A percentile compares a stretch with the other conserved stretches of the same genome.
phyloP scores from a whole-genome alignment of 148 eudicot species.

The Tetragonia tetragonoides region DNA sequence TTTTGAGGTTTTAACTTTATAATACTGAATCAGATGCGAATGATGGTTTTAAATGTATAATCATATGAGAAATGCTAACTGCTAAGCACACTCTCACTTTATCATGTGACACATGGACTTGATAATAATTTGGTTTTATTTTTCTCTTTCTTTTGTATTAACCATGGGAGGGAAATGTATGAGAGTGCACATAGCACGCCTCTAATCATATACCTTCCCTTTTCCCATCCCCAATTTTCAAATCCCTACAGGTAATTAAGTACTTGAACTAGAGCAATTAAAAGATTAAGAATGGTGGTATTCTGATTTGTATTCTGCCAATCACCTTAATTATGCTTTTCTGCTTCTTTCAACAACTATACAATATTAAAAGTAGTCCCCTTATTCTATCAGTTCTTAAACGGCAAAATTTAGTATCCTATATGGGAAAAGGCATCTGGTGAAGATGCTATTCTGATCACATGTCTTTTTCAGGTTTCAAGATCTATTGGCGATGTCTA shows the following conservation, averaged over 20 bases:
- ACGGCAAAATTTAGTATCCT: background rate
- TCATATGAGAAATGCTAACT: background rate
- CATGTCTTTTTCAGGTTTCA: conserved; percentile 46
- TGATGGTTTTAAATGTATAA: background rate
- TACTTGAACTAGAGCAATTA: background rate
- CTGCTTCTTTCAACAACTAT: background rate
- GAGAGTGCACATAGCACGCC: too few relatives aligned
- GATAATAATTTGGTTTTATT: too few relatives aligned
- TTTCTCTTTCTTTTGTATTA: too few relatives aligned
- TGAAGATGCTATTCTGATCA: conserved; percentile 21
- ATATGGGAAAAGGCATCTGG: conserved; percentile 7
- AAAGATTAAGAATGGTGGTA: background rate
- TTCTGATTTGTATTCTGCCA: conserved; percentile 5
- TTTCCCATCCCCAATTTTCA: background rate
- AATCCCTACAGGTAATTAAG: background rate
- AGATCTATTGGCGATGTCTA: conserved; percentile 74
- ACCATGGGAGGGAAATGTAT: too few relatives aligned
- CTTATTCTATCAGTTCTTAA: background rate
- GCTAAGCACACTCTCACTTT: too few relatives aligned
- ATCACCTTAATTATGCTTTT: background rate
- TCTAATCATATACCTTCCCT: too few relatives aligned
- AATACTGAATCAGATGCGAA: background rate
- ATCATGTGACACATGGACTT: too few relatives aligned
- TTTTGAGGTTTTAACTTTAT: background rate
- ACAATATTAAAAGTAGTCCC: background rate